These are phyloP conservation scores for Leptographium galeiforme DNA, from an alignment of 2,329 filamentous ascomycete species.

Conservation along the genomic window DNA sequence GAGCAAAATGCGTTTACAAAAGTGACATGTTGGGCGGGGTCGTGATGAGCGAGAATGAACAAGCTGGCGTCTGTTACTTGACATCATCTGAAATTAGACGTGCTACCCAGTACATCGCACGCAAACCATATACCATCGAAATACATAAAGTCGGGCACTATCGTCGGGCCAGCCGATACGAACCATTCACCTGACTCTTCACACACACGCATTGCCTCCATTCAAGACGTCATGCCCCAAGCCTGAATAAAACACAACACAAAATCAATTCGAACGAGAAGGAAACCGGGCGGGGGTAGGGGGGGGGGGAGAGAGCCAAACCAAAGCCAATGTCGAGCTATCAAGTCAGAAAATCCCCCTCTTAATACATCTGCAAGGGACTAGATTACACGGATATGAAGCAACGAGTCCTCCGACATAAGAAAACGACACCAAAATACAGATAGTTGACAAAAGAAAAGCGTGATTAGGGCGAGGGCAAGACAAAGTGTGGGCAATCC, in stretches of 20 bases:
- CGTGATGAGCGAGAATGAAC: no score
- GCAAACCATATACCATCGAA: not conserved
- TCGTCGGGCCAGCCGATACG: constrained; percentile 6
- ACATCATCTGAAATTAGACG: not conserved
- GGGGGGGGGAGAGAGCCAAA: not conserved
- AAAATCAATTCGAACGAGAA: not conserved
- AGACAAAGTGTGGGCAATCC: not conserved
- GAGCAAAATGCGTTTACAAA: not conserved
- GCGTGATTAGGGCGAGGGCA: not conserved
- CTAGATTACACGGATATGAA: not conserved
- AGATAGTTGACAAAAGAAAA: not conserved
- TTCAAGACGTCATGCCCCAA: not conserved
- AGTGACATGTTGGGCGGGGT: not conserved
- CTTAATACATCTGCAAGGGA: not conserved
- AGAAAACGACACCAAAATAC: not conserved
- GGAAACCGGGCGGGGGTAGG: not conserved
- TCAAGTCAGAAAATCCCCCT: not conserved
- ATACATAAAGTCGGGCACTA: not conserved
- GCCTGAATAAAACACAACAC: not conserved
- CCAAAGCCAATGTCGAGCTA: not conserved
- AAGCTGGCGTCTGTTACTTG: not conserved
- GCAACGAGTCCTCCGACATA: not conserved
- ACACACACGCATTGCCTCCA: not conserved
- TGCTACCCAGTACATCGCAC: not conserved
- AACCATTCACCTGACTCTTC: not conserved